Evolutionary conservation across 345 rosid genomes (phyloP).

Genomic region (Mangifera indica): DNA sequence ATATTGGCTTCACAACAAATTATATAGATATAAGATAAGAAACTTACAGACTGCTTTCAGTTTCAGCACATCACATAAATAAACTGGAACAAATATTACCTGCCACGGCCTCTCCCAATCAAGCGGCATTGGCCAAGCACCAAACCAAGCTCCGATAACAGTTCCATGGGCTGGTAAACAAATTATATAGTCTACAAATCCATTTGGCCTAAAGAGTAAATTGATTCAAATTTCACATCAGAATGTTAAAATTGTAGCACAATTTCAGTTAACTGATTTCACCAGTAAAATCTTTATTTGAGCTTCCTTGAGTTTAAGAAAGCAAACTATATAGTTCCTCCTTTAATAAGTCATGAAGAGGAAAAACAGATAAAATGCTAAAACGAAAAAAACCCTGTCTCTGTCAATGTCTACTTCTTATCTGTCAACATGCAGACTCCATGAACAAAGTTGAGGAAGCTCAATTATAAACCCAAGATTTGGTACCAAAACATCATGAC

Average conservation of each 20-base stretch:
- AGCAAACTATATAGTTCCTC: not conserved
- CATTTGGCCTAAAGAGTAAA: slow-evolving; percentile 46
- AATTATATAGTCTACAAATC: slow-evolving; percentile 61
- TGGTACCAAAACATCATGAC: not conserved
- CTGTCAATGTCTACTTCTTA: not conserved
- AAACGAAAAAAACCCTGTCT: not conserved
- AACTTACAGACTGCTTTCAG: not conserved
- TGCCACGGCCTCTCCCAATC: slow-evolving; percentile 99
- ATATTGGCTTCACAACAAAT: not conserved
- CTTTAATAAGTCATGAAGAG: not conserved
- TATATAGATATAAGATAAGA: not conserved
- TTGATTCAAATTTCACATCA: slow-evolving; percentile 18
- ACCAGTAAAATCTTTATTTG: not conserved
- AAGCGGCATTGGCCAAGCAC: slow-evolving; percentile 99
- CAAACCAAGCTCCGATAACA: slow-evolving; percentile 86
- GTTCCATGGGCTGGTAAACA: slow-evolving; percentile 80
- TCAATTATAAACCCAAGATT: not conserved
- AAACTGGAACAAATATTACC: slow-evolving; percentile 37
- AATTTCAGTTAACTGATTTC: not conserved
- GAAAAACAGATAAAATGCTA: not conserved
- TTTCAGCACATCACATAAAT: not conserved
- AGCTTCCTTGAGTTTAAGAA: not conserved
- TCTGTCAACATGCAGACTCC: not conserved
- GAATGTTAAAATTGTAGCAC: not conserved
- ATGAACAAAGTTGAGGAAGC: not conserved